phyloP scores from a whole-genome alignment of 345 rosid genomes.

The Linum usitatissimum region DNA sequence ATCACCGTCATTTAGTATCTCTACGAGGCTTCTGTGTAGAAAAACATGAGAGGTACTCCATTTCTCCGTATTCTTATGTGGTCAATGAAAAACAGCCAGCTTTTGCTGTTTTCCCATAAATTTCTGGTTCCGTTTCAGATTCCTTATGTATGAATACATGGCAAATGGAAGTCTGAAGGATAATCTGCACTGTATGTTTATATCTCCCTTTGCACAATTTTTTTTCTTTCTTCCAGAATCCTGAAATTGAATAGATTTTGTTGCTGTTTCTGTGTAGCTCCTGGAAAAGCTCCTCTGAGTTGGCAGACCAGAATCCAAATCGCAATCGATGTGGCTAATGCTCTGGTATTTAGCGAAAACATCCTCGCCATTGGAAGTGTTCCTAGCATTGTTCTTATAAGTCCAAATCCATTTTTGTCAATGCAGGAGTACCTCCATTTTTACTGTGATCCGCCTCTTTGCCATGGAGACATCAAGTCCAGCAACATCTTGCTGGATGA shows the following conservation, averaged over 20 bases:
- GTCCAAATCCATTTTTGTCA: slow-evolving; percentile 8
- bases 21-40: slow-evolving; percentile 76
- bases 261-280: slow-evolving; percentile 32
- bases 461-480: slow-evolving; percentile 95
- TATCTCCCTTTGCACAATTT: background rate
- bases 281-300: slow-evolving; percentile 48
- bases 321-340: slow-evolving; percentile 89
- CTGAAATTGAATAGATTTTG: background rate
- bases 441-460: slow-evolving; percentile 91
- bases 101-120: background rate
- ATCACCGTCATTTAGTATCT: slow-evolving; percentile 92
- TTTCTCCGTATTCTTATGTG: background rate
- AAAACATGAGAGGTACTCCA: slow-evolving; percentile 57
- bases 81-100: background rate
- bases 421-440: slow-evolving; percentile 93
- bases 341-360: slow-evolving; percentile 51
- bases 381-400: background rate
- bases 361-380: background rate
- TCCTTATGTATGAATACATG: slow-evolving; percentile 85
- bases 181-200: slow-evolving; percentile 67
- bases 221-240: background rate
- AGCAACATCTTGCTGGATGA: slow-evolving; percentile 90
- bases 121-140: slow-evolving; percentile 33
- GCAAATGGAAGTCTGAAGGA: slow-evolving; percentile 83
- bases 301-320: slow-evolving; percentile 84